Percentiles rank a stretch among this genome's conserved stretches.
These are phyloP conservation scores for Blepharisma japonicum DNA, from an alignment of 73 alveolate species.

Conservation along the genomic window DNA sequence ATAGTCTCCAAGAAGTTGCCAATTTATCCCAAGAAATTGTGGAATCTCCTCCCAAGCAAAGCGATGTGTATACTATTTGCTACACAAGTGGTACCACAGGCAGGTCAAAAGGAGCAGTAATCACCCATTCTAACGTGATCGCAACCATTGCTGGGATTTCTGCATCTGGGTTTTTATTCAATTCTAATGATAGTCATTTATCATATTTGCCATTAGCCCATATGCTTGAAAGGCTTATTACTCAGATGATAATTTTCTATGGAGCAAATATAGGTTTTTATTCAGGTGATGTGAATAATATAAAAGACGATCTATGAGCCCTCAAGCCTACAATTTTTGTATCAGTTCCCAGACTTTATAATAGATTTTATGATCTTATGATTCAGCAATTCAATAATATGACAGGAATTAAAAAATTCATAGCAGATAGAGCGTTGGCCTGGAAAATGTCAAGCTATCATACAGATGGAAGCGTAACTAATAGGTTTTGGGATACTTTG, in stretches of 20 bases:
- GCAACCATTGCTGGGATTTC: conserved; percentile 46
- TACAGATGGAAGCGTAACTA: conserved; percentile 51
- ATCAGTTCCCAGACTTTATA: conserved; percentile 78
- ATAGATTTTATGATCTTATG: conserved; percentile 67
- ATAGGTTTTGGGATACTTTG: conserved; percentile 57
- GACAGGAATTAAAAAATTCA: conserved; percentile 41
- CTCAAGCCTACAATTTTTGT: conserved; percentile 73
- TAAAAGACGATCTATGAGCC: conserved; percentile 67
- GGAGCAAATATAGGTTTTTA: conserved; percentile 51
- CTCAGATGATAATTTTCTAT: neutral
- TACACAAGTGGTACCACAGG: conserved; percentile 81
- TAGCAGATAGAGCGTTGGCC: conserved; percentile 43
- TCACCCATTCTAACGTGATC: conserved; percentile 48
- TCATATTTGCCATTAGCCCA: conserved; percentile 33
- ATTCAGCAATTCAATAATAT: conserved; percentile 43
- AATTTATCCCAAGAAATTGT: neutral
- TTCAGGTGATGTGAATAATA: conserved; percentile 64
- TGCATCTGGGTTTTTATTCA: conserved; percentile 2
- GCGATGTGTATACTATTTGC: conserved; percentile 47
- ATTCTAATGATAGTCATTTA: conserved; percentile 17
- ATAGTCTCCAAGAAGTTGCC: neutral
- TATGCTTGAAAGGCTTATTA: conserved; percentile 6
- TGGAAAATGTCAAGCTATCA: conserved; percentile 16
- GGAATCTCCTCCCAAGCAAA: conserved; percentile 46
- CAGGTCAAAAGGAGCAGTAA: conserved; percentile 64